phyloP scores from a whole-genome alignment of 768 basidiomycete species.

The Suillus ampliporus region DNA sequence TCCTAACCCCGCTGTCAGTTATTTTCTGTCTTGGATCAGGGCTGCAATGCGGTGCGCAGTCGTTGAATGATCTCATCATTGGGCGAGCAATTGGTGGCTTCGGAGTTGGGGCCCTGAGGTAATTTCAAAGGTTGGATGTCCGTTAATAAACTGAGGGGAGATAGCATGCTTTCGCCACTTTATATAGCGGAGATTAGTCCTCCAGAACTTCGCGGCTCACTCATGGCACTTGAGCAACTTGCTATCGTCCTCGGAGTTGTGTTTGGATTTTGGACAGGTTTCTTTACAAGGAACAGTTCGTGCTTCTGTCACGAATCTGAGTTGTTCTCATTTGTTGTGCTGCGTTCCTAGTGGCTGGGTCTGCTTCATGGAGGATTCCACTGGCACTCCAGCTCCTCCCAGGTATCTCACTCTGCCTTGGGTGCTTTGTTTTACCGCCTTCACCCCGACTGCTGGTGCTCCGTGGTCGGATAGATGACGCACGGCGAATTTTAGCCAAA shows the following conservation, averaged over 20 bases:
- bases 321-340: neutral
- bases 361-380: slow-evolving; percentile 79
- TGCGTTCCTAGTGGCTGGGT: slow-evolving; percentile 53
- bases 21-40: slow-evolving; percentile 76
- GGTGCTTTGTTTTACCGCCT: slow-evolving; percentile 55
- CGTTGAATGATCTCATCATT: slow-evolving; percentile 60
- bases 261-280: slow-evolving; percentile 84
- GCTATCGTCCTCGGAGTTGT: slow-evolving; percentile 85
- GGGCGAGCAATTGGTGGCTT: slow-evolving; percentile 80
- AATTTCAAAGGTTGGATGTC: slow-evolving; percentile 7
- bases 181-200: slow-evolving; percentile 89
- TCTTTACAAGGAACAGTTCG: slow-evolving; percentile 68
- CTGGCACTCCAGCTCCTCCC: slow-evolving; percentile 75
- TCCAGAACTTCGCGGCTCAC: slow-evolving; percentile 78
- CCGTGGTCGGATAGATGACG: slow-evolving; percentile 62
- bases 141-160: neutral
- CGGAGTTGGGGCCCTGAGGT: slow-evolving; percentile 82
- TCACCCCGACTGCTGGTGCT: slow-evolving; percentile 54
- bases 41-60: slow-evolving; percentile 67
- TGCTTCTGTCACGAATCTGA: slow-evolving; percentile 8
- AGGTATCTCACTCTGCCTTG: slow-evolving; percentile 66
- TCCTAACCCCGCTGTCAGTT: slow-evolving; percentile 41
- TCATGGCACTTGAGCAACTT: slow-evolving; percentile 81
- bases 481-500: slow-evolving; percentile 58
- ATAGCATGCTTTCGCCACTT: slow-evolving; percentile 77